These are phyloP conservation scores for Pseudocercospora cruenta DNA, from an alignment of 2,329 filamentous ascomycete species.

Conservation along the genomic window DNA sequence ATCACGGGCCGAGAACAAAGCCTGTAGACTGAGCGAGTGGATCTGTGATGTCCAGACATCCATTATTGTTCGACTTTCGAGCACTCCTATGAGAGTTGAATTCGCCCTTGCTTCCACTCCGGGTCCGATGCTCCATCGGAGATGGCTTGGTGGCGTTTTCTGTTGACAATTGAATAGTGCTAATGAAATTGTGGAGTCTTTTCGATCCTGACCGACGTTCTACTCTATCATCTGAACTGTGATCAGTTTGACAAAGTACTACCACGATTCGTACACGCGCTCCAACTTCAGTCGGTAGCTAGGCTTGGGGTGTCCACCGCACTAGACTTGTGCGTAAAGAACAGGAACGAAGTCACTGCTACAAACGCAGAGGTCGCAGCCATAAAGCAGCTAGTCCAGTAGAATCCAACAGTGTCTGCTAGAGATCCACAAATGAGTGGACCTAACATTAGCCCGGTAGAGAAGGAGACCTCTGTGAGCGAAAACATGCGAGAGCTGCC, in stretches of 20 bases:
- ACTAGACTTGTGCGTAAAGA: slow-evolving; percentile 23
- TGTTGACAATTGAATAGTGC: not conserved
- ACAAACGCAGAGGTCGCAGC: slow-evolving; percentile 13
- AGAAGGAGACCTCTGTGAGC: slow-evolving; percentile 26
- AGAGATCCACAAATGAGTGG: slow-evolving; percentile 24
- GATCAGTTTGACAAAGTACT: not conserved
- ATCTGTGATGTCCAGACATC: not conserved
- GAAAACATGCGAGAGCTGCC: slow-evolving; percentile 24
- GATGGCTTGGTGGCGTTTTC: slow-evolving; percentile 4
- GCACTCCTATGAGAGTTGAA: not conserved
- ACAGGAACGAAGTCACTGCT: slow-evolving; percentile 19
- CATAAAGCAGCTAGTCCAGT: slow-evolving; percentile 20
- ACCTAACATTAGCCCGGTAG: slow-evolving; percentile 23
- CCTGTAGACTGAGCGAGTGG: not conserved
- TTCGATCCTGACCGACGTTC: not conserved
- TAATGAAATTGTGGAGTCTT: not conserved
- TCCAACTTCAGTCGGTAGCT: not conserved
- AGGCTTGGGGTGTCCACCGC: slow-evolving; percentile 2
- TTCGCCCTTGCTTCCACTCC: not conserved
- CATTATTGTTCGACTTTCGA: not conserved
- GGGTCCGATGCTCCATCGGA: not conserved
- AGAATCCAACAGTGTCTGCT: slow-evolving; percentile 22
- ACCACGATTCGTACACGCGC: not conserved
- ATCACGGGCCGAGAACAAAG: not conserved
- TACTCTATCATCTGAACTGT: not conserved